phyloP scores from a whole-genome alignment of 1,284 basidiomycete species.

The Agroathelia rolfsii region DNA sequence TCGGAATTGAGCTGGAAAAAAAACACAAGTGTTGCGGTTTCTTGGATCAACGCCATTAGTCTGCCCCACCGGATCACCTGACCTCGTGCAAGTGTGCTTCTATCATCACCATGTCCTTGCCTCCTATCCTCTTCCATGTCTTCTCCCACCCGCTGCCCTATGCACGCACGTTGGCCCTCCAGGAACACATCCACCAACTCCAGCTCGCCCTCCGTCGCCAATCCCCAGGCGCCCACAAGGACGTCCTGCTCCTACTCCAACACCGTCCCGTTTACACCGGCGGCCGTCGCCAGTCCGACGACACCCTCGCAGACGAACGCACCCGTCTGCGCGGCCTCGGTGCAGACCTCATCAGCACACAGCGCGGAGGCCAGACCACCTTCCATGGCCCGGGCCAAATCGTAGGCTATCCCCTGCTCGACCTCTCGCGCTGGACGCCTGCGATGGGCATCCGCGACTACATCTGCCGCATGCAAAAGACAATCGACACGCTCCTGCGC shows the following conservation, averaged over 20 bases:
- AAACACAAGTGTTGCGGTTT: no score
- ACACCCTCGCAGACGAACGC: slow-evolving; percentile 57
- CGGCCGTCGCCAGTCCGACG: slow-evolving; percentile 72
- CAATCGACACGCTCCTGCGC: slow-evolving; percentile 48
- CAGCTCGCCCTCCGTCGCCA: slow-evolving; percentile 44
- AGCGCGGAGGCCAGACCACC: slow-evolving; percentile 88
- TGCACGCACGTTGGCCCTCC: slow-evolving; percentile 54
- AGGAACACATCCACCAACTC: slow-evolving; percentile 57
- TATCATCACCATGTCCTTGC: slow-evolving; percentile 37
- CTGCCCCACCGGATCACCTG: no score
- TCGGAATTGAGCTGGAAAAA: no score
- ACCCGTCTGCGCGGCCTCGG: slow-evolving; percentile 63
- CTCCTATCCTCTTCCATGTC: slow-evolving; percentile 69
- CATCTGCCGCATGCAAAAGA: slow-evolving; percentile 60
- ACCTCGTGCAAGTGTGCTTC: no score
- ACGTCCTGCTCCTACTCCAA: slow-evolving; percentile 66
- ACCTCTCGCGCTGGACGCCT: slow-evolving; percentile 53
- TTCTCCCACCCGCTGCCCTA: slow-evolving; percentile 71
- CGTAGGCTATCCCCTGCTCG: slow-evolving; percentile 90
- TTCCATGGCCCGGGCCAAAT: slow-evolving; percentile 98
- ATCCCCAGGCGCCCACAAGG: slow-evolving; percentile 35
- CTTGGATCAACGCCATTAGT: no score
- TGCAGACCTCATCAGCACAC: slow-evolving; percentile 80
- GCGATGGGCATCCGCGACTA: slow-evolving; percentile 62
- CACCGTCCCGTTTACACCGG: slow-evolving; percentile 93